Conservation (phyloP, 2,329 filamentous ascomycete species). For the Bipolaris bicolor region DNA sequence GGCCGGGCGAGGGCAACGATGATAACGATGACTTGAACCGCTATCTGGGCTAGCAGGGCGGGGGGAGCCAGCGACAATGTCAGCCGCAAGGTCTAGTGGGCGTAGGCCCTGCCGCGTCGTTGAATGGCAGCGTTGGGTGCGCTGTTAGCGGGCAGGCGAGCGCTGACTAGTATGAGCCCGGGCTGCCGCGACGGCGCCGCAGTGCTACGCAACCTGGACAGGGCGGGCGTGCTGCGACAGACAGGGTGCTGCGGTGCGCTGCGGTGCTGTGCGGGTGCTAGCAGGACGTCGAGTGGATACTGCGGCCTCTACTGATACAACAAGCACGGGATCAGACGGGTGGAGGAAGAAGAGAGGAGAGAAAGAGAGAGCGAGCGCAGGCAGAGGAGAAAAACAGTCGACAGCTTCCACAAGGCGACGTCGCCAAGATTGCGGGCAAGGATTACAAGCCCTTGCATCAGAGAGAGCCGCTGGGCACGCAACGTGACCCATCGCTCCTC, state of each 20-base stretch:
- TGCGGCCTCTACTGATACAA: no score
- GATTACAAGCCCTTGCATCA: conserved; percentile 11
- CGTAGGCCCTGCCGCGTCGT: conserved; percentile 33
- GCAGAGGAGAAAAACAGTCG: conserved; percentile 2
- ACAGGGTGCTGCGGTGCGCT: no score
- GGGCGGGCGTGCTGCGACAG: no score
- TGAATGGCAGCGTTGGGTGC: conserved; percentile 32
- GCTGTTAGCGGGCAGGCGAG: conserved; percentile 26
- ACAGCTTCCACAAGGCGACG: conserved; percentile 13
- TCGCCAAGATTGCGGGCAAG: conserved; percentile 21
- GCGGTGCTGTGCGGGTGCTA: no score
- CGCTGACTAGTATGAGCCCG: conserved; percentile 22
- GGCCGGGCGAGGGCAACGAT: conserved; percentile 3
- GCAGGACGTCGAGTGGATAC: no score
- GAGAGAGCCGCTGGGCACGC: conserved; percentile 6
- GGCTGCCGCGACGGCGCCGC: conserved; percentile 14
- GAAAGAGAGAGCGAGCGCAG: neutral
- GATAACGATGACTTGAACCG: conserved; percentile 34
- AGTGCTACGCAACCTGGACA: neutral
- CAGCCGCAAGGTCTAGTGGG: conserved; percentile 35
- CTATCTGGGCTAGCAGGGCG: conserved; percentile 31
- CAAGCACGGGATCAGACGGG: no score
- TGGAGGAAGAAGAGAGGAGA: conserved; percentile 2
- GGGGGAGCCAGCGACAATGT: conserved; percentile 22
- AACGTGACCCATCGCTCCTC: neutral